Base-by-base conservation (phyloP, 2,329 filamentous ascomycete species). In the Phyllosticta paracitricarpa region DNA sequence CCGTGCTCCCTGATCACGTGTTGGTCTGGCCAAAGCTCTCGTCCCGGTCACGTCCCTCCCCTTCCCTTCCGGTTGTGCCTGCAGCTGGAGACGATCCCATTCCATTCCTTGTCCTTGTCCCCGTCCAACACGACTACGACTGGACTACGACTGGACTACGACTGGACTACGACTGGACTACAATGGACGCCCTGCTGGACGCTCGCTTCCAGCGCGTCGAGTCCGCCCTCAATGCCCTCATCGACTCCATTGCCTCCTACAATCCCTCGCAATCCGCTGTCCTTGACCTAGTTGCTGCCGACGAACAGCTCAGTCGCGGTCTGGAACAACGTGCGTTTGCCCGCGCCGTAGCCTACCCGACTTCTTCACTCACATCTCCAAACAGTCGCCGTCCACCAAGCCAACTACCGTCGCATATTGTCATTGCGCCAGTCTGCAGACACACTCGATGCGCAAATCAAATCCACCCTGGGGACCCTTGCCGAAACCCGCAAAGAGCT, bases 161-260 rank as follows among this genome's bases (percentile, higher is more conserved):
- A n/a, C n/a, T n/a, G n/a, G n/a, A n/a, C n/a, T n/a, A n/a, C n/a
- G n/a, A n/a, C n/a, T n/a, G n/a, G n/a, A n/a, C 26, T 8, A 8
- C 62, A 64, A 80, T 80, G 77, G 73, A 76, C 59, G 68, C 70
- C 56, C 63, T 75, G 30, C 72, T 80, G 33, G 72, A 76, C 30
- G 66, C 69, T 14, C 77, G 75, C 63, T 79, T 79, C 63, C 71
- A 76, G 65, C 74, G 77, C 63, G 70, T 81, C 53, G 77, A 81
- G 62, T 70, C 72, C 58, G 77, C 77, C 4, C 78, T 95, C 22
- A 81, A 82, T 12, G 84, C 78, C 28, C 79, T 95, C 35, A 86
- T 91, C 66, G 88, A 91, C 71, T 92, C 89, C 0, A 88, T 95
- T 64, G 82, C 89, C 5, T 89, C 90, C 65, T 93, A 92, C 75